These are phyloP conservation scores for Pichia cabralensis DNA, from an alignment of 805 yeast genomes.

Conservation along the genomic window DNA sequence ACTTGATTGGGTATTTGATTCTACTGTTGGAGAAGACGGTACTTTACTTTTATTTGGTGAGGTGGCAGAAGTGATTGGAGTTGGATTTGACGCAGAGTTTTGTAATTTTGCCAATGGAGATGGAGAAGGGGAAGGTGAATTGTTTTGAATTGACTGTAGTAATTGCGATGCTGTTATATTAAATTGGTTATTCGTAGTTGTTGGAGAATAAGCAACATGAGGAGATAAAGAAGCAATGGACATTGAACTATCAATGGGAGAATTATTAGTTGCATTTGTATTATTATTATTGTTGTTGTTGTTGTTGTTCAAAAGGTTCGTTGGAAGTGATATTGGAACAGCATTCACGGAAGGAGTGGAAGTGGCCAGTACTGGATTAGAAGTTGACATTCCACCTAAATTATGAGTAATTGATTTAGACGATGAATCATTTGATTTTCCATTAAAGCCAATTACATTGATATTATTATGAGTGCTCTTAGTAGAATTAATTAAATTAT, in stretches of 20 bases:
- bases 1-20: neutral
- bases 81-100: too few relatives aligned
- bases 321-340: slow-evolving; percentile 4
- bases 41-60: too few relatives aligned
- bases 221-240: slow-evolving; percentile 14
- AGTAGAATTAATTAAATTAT: too few relatives aligned
- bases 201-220: slow-evolving; percentile 16
- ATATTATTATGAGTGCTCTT: too few relatives aligned
- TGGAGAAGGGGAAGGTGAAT: slow-evolving; percentile 8
- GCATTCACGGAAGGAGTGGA: slow-evolving; percentile 2
- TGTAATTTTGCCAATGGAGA: too few relatives aligned
- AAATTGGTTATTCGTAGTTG: slow-evolving; percentile 14
- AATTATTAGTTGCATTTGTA: neutral
- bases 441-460: neutral
- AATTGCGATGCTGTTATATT: slow-evolving; percentile 25
- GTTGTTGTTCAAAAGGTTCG: slow-evolving; percentile 1
- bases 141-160: slow-evolving; percentile 26
- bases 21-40: too few relatives aligned
- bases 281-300: neutral
- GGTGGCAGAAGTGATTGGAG: neutral
- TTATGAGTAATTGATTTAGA: neutral
- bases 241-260: slow-evolving; percentile 1
- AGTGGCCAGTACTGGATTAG: neutral
- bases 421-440: neutral
- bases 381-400: neutral